These are phyloP conservation scores for Apiospora pterosperma DNA, from an alignment of 2,329 filamentous ascomycete species.

Conservation along the genomic window DNA sequence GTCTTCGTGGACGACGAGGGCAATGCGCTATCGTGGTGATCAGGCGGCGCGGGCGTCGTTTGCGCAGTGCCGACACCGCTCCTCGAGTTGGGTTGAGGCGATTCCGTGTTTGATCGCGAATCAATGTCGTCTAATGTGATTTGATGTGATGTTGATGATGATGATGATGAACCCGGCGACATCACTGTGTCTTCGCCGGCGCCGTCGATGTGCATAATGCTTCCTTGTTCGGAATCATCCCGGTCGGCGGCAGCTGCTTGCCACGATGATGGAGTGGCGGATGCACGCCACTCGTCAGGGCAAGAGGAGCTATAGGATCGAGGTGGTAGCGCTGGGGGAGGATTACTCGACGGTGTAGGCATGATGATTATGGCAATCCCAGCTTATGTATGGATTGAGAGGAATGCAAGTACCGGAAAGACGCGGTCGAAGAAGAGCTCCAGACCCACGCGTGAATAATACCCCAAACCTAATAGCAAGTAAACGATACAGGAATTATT, in stretches of 20 bases:
- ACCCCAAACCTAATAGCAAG: neutral
- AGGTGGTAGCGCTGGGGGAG: neutral
- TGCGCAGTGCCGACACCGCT: slow-evolving; percentile 1
- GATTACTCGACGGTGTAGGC: slow-evolving; percentile 6
- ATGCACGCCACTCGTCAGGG: slow-evolving; percentile 5
- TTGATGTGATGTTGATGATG: neutral
- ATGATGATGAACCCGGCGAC: neutral
- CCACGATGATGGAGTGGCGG: neutral
- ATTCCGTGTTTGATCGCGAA: neutral
- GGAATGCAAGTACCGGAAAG: neutral
- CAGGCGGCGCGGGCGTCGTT: neutral
- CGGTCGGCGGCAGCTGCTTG: neutral
- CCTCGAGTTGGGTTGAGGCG: neutral
- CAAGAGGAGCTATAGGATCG: slow-evolving; percentile 1
- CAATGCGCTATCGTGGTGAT: neutral
- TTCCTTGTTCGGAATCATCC: neutral
- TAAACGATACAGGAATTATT: neutral
- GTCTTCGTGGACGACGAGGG: neutral
- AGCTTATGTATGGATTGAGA: no score
- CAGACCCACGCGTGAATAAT: neutral
- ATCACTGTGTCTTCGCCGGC: neutral
- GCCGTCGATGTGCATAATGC: neutral
- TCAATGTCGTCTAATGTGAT: neutral
- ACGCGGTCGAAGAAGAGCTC: neutral
- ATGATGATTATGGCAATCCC: neutral